A percentile compares a stretch with the other conserved stretches of the same genome.
Conservation (phyloP, 441 rosid species). For the Hura crepitans region DNA sequence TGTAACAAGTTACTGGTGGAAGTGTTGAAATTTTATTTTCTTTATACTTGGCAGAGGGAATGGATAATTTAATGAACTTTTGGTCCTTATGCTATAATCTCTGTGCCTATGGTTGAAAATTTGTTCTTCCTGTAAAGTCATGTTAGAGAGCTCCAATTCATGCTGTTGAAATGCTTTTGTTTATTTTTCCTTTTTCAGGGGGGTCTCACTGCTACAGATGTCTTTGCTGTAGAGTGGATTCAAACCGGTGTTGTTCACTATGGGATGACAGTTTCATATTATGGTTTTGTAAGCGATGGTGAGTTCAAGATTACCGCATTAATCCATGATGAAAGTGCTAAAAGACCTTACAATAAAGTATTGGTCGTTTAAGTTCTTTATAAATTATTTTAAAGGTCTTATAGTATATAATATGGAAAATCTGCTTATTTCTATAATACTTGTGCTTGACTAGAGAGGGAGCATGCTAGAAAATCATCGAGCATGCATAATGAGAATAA, state of each 20-base stretch:
- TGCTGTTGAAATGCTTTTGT: slow-evolving; percentile 20
- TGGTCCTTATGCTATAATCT: neutral
- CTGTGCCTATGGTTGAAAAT: neutral
- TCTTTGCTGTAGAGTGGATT: slow-evolving; percentile 92
- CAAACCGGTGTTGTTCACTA: slow-evolving; percentile 74
- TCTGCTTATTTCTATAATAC: neutral
- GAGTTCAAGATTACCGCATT: slow-evolving; percentile 23
- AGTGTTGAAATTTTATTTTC: neutral
- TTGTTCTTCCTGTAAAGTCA: neutral
- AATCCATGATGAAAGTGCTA: neutral
- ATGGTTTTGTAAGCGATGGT: slow-evolving; percentile 98
- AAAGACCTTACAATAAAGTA: neutral
- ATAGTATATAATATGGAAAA: neutral
- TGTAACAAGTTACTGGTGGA: too few species aligned
- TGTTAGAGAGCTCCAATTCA: slow-evolving; percentile 7
- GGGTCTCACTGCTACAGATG: slow-evolving; percentile 92
- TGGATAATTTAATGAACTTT: neutral
- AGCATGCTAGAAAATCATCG: neutral
- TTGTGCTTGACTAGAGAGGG: neutral
- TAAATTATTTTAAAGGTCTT: neutral
- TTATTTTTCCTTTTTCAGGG: slow-evolving; percentile 79
- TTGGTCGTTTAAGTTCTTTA: neutral
- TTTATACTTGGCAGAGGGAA: neutral
- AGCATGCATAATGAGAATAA: neutral
- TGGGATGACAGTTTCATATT: slow-evolving; percentile 94